Evolutionary conservation across 1,284 basidiomycete genomes (phyloP).

Genomic region (Malassezia arunalokei): DNA sequence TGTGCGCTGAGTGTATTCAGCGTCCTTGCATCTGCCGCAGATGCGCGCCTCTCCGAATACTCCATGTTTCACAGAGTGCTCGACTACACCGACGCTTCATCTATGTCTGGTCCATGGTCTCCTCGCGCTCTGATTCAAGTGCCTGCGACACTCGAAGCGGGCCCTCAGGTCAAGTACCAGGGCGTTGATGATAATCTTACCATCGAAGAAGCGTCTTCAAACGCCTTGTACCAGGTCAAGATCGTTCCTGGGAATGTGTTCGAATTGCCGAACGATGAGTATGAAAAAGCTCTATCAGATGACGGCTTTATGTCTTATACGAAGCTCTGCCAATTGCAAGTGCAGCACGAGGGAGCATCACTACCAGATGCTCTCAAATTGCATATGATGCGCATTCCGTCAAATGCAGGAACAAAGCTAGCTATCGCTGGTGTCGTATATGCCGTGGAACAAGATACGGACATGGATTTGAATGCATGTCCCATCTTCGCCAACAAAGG

Average conservation of each 20-base stretch:
- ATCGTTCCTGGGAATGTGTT: conserved; percentile 1
- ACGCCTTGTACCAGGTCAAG: conserved; percentile 5
- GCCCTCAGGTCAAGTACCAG: background rate
- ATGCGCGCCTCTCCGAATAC: background rate
- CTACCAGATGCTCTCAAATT: conserved; percentile 4
- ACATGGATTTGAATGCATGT: background rate
- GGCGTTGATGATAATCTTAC: background rate
- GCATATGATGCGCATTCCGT: background rate
- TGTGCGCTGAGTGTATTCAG: background rate
- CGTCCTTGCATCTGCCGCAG: background rate
- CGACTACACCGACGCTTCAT: background rate
- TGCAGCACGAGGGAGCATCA: background rate
- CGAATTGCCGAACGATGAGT: background rate
- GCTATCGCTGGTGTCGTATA: background rate
- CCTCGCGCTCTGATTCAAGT: background rate
- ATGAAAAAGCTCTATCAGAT: background rate
- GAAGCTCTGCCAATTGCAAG: conserved; percentile 12
- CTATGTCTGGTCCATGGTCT: background rate
- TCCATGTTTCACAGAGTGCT: conserved; percentile 5
- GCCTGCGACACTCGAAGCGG: background rate
- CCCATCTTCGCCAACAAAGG: background rate
- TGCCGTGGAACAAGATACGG: background rate
- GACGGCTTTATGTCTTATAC: background rate
- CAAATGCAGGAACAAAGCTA: background rate
- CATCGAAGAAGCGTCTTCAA: background rate